Percentiles rank a stretch among this genome's conserved stretches.
Evolutionary conservation across 2,329 filamentous ascomycete species (phyloP).

Genomic region (Paradendryphiella salina): DNA sequence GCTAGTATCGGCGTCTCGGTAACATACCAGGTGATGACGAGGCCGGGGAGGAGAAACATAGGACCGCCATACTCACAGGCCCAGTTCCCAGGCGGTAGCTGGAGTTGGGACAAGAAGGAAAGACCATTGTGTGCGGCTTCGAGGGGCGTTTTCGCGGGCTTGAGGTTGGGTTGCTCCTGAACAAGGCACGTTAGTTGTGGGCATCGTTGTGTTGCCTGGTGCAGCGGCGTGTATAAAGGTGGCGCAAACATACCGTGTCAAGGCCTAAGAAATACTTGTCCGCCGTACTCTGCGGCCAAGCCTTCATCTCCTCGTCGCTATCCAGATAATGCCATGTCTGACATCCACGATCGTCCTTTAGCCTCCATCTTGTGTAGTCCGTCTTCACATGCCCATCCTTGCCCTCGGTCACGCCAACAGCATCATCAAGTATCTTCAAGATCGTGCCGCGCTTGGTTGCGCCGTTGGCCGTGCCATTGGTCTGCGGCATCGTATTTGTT

Average conservation of each 20-base stretch:
- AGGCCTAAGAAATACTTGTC: conserved; percentile 88
- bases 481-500: conserved; percentile 20
- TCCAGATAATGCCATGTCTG: conserved; percentile 93
- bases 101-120: conserved; percentile 84
- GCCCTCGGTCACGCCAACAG: conserved; percentile 19
- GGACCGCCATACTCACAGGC: conserved; percentile 96
- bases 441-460: conserved; percentile 20
- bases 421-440: conserved; percentile 15
- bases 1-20: conserved; percentile 85
- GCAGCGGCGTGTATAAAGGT: not conserved
- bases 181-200: not conserved
- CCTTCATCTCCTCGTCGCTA: conserved; percentile 68
- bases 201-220: not conserved
- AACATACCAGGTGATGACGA: conserved; percentile 84
- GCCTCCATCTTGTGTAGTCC: conserved; percentile 80
- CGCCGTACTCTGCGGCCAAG: conserved; percentile 85
- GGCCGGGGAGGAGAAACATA: conserved; percentile 88
- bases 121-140: conserved; percentile 82
- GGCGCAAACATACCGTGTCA: conserved; percentile 62
- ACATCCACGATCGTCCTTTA: conserved; percentile 78
- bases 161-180: conserved; percentile 74
- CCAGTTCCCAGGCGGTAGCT: conserved; percentile 90
- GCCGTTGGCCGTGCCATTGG: conserved; percentile 32
- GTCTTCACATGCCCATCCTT: conserved; percentile 56
- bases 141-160: conserved; percentile 70